These are phyloP conservation scores for Bipolaris bicolor DNA, from an alignment of 2,329 filamentous ascomycete genomes.

Conservation along the genomic window DNA sequence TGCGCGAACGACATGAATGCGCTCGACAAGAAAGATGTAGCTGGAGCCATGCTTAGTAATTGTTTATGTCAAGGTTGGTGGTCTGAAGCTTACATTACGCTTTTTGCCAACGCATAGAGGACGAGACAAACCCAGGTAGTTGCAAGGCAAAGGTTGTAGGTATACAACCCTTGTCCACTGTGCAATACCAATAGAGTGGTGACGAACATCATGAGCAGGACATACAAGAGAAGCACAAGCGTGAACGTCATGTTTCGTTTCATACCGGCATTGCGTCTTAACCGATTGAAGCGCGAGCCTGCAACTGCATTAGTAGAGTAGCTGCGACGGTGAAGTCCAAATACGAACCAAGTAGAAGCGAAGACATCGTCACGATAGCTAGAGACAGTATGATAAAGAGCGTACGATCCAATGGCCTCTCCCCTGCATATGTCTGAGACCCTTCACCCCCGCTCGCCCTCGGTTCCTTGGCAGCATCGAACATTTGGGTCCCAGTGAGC, in stretches of 20 bases:
- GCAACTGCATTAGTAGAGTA: background rate
- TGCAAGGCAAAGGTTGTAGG: conserved; percentile 32
- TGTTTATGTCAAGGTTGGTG: background rate
- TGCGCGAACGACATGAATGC: conserved; percentile 46
- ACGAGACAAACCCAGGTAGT: conserved; percentile 48
- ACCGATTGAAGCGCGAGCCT: conserved; percentile 7
- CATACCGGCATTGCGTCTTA: conserved; percentile 1
- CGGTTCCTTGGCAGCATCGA: background rate
- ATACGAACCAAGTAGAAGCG: background rate
- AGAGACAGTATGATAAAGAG: background rate
- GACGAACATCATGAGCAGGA: conserved; percentile 27
- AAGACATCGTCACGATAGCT: background rate
- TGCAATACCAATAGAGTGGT: conserved; percentile 32
- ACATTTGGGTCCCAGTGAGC: background rate
- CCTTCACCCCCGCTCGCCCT: background rate
- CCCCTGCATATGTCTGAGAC: background rate
- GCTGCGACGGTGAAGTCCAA: background rate
- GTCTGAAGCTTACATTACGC: conserved; percentile 23
- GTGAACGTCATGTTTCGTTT: conserved; percentile 24
- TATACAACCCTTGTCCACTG: conserved; percentile 37
- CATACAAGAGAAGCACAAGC: conserved; percentile 25
- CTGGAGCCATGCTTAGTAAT: conserved; percentile 8
- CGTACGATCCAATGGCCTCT: background rate
- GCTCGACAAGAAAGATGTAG: conserved; percentile 50
- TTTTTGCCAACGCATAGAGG: conserved; percentile 46